phyloP scores from a whole-genome alignment of 352 stramenopile species.

The Phytophthora hibernalis region DNA sequence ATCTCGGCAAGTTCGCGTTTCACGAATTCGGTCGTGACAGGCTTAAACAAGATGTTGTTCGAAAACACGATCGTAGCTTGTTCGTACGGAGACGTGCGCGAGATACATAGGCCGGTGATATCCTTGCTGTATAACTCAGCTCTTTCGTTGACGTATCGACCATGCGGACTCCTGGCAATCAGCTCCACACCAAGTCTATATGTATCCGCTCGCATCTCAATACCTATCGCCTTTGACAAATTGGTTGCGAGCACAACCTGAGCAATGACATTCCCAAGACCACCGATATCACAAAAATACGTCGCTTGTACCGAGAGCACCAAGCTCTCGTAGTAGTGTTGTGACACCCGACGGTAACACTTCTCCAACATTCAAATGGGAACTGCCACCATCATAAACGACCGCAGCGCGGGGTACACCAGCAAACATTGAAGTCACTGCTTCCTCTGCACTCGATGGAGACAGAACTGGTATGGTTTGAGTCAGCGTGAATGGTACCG shows the following conservation, averaged over 20 bases:
- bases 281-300: conserved; percentile 2
- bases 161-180: not conserved
- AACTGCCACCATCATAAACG: not conserved
- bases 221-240: not conserved
- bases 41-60: not conserved
- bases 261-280: conserved; percentile 1
- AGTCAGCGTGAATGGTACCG: not conserved
- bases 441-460: not conserved
- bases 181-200: not conserved
- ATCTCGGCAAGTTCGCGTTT: not conserved
- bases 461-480: not conserved
- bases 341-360: not conserved
- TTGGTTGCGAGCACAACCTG: conserved; percentile 3
- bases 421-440: not conserved
- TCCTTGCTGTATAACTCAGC: not conserved
- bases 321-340: not conserved
- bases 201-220: not conserved
- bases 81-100: not conserved
- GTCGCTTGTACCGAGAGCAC: not conserved
- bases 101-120: not conserved
- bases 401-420: conserved; percentile 3
- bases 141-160: not conserved
- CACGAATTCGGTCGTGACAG: not conserved
- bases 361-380: conserved; percentile 5
- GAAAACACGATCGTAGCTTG: not conserved